A percentile compares a stretch with the other conserved stretches of the same genome.
phyloP scores from a whole-genome alignment of 2,329 filamentous ascomycete genomes.

The Penicillium sp. region DNA sequence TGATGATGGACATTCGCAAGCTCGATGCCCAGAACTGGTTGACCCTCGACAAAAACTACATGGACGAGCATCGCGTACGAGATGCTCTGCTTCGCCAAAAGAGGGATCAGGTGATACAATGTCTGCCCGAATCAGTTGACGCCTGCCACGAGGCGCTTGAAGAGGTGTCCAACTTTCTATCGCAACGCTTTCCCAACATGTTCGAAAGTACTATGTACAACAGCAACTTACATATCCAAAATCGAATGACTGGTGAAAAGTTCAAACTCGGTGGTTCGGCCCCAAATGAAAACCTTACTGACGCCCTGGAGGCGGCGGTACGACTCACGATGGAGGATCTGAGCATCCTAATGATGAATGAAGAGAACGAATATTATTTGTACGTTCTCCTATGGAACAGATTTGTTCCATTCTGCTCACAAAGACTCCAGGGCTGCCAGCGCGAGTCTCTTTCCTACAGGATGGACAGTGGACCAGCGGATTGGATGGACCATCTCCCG shows the following conservation, averaged over 20 bases:
- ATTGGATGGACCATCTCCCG: conserved; percentile 51
- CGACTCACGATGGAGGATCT: conserved; percentile 54
- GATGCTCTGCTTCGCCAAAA: conserved; percentile 40
- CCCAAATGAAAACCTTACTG: conserved; percentile 28
- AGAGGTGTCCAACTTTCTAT: conserved; percentile 47
- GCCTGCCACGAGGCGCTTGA: conserved; percentile 50
- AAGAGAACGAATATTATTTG: conserved; percentile 50
- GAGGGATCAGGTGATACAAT: conserved; percentile 45
- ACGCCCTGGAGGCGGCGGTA: conserved; percentile 52
- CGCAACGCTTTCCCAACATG: conserved; percentile 42
- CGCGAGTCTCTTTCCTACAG: conserved; percentile 54
- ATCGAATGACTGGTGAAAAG: conserved; percentile 46
- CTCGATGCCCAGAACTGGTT: conserved; percentile 51
- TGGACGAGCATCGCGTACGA: conserved; percentile 44
- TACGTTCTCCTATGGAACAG: conserved; percentile 22
- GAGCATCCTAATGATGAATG: conserved; percentile 48
- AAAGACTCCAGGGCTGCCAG: conserved; percentile 44
- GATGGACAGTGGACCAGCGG: conserved; percentile 50
- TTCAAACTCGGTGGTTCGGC: conserved; percentile 37
- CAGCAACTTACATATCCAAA: conserved; percentile 36
- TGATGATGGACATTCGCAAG: conserved; percentile 50
- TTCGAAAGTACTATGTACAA: conserved; percentile 37
- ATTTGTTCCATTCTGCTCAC: background rate
- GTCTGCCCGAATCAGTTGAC: conserved; percentile 43
- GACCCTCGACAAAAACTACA: conserved; percentile 48